Conservation (phyloP, 495 filamentous ascomycete species). For the Penicillium turbatum region DNA sequence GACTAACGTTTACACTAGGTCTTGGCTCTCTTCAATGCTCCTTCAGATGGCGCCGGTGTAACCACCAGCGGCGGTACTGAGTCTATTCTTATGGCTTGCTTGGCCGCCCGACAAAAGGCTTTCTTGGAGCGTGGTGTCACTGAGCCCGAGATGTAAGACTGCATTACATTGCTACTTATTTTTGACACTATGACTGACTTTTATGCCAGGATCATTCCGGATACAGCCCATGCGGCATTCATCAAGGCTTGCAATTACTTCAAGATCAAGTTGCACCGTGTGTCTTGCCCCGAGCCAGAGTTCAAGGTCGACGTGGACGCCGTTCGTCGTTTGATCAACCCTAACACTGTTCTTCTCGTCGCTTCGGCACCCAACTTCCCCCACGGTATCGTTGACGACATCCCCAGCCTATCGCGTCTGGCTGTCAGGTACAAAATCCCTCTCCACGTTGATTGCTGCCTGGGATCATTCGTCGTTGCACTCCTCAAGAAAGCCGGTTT, state of each 20-base stretch:
- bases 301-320: conserved; percentile 77
- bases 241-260: conserved; percentile 94
- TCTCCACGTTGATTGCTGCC: conserved; percentile 94
- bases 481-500: conserved; percentile 91
- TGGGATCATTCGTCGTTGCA: conserved; percentile 91
- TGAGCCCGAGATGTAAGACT: conserved; percentile 85
- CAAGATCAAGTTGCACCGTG: conserved; percentile 88
- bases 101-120: conserved; percentile 85
- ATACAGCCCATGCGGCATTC: conserved; percentile 94
- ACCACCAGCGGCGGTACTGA: conserved; percentile 93
- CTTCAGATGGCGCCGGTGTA: conserved; percentile 75
- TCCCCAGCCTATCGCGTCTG: conserved; percentile 76
- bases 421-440: conserved; percentile 74
- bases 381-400: conserved; percentile 96
- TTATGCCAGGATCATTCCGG: conserved; percentile 74
- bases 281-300: conserved; percentile 76
- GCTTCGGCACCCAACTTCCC: conserved; percentile 97
- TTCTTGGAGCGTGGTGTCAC: conserved; percentile 77
- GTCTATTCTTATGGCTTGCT: conserved; percentile 90
- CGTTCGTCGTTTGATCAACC: conserved; percentile 83
- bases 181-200: conserved; percentile 12
- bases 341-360: conserved; percentile 93
- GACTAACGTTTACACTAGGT: conserved; percentile 43
- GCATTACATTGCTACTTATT: background rate
- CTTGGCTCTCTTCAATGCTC: conserved; percentile 85